Conservation (phyloP, 2,329 filamentous ascomycete species). For the Dactylonectria macrodidyma region DNA sequence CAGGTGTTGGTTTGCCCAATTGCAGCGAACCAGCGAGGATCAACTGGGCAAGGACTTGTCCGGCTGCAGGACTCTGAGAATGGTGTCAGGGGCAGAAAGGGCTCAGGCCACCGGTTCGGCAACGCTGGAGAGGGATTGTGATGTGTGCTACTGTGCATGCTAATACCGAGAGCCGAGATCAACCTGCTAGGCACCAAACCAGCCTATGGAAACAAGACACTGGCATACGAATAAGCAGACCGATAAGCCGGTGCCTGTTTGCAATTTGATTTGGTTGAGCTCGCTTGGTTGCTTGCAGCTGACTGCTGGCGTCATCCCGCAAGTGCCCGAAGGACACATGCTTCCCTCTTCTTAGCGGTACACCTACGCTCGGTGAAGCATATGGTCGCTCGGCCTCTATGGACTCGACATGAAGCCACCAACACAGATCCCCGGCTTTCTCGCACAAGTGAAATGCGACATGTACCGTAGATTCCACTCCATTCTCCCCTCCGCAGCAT, state of each 20-base stretch:
- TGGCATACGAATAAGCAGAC: not conserved
- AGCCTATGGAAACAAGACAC: too few relatives aligned
- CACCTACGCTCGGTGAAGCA: too few relatives aligned
- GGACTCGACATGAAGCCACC: not conserved
- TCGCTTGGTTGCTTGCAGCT: not conserved
- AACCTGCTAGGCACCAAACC: not conserved
- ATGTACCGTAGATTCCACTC: constrained; percentile 5
- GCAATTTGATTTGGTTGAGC: too few relatives aligned
- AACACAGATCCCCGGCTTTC: not conserved
- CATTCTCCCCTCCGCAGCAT: constrained; percentile 22
- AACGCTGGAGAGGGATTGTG: constrained; percentile 24
- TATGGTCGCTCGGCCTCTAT: not conserved
- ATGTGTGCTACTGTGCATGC: not conserved
- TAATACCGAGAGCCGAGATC: constrained; percentile 15
- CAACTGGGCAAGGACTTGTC: not conserved
- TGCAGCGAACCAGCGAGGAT: constrained; percentile 32
- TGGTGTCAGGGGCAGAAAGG: constrained; percentile 37
- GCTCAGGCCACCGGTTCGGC: constrained; percentile 46
- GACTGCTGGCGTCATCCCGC: constrained; percentile 3
- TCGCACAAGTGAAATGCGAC: constrained; percentile 11
- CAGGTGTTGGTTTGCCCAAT: constrained; percentile 24
- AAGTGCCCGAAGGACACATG: not conserved
- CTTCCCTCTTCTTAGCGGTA: too few relatives aligned
- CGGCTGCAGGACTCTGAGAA: constrained; percentile 2
- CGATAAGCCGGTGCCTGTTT: not conserved